Evolutionary conservation across 345 rosid species (phyloP).

Genomic region (Cochlearia excelsa): DNA sequence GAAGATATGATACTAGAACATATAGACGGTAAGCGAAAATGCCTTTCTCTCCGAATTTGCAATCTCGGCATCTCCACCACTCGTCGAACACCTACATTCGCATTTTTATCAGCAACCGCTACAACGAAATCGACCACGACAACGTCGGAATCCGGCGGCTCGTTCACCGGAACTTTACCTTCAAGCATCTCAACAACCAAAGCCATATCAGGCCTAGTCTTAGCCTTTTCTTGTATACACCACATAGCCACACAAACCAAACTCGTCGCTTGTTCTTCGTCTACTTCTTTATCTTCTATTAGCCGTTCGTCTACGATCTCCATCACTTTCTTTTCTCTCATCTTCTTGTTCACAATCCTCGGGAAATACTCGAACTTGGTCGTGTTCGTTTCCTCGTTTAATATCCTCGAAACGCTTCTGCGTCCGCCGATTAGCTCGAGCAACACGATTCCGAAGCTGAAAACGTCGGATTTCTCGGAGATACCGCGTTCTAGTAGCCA

Average conservation of each 20-base stretch:
- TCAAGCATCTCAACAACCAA: constrained; percentile 80
- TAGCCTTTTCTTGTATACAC: constrained; percentile 79
- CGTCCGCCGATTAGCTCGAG: constrained; percentile 69
- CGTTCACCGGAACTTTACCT: constrained; percentile 53
- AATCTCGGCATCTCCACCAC: constrained; percentile 23
- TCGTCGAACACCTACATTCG: constrained; percentile 15
- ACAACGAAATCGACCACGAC: constrained; percentile 62
- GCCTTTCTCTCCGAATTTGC: constrained; percentile 22
- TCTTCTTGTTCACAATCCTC: constrained; percentile 53
- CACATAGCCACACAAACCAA: constrained; percentile 63
- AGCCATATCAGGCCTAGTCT: constrained; percentile 66
- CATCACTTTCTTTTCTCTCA: constrained; percentile 60
- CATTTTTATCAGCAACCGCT: constrained; percentile 38
- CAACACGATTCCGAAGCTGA: constrained; percentile 71
- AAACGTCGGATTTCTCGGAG: constrained; percentile 70
- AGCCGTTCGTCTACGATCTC: constrained; percentile 67
- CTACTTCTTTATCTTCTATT: constrained; percentile 37
- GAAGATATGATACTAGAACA: constrained; percentile 53
- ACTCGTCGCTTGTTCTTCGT: constrained; percentile 59
- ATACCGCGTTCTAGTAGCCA: constrained; percentile 63
- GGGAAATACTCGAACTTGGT: constrained; percentile 65
- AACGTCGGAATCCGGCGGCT: constrained; percentile 74
- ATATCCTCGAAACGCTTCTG: constrained; percentile 47
- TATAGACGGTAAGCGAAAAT: constrained; percentile 28
- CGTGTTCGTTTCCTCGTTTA: constrained; percentile 42